These are phyloP conservation scores for Fusarium tuaranense DNA, from an alignment of 2,329 filamentous ascomycete species.

Conservation along the genomic window DNA sequence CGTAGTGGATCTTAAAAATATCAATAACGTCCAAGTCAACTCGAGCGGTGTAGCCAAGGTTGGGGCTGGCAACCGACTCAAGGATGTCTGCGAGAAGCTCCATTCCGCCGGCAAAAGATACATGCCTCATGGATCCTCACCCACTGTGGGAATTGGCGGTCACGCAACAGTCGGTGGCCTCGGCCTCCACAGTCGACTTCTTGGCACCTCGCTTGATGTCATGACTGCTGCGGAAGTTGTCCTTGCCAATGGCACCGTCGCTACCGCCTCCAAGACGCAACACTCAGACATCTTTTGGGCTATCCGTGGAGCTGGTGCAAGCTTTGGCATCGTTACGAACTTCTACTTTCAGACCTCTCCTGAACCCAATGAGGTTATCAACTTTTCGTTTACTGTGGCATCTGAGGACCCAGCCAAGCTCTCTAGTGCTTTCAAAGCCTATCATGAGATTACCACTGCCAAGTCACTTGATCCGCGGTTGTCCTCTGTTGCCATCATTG, in stretches of 20 bases:
- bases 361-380: neutral
- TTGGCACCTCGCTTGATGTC: conserved; percentile 3
- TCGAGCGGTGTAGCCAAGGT: neutral
- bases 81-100: neutral
- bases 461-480: neutral
- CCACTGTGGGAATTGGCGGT: conserved; percentile 10
- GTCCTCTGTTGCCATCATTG: neutral
- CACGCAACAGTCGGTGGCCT: conserved; percentile 12
- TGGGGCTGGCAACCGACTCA: neutral
- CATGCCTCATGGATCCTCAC: conserved; percentile 18
- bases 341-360: conserved; percentile 37
- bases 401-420: neutral
- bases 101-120: conserved; percentile 1
- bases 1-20: neutral
- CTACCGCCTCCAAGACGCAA: conserved; percentile 50
- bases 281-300: conserved; percentile 51
- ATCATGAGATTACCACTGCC: neutral
- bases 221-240: conserved; percentile 49
- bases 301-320: conserved; percentile 49
- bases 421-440: neutral
- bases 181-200: neutral
- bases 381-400: conserved; percentile 7
- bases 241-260: conserved; percentile 52
- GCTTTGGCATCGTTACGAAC: conserved; percentile 51
- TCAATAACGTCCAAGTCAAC: neutral